These are phyloP conservation scores for Linderniella brevidens DNA, from an alignment of 257 asterid species.

Conservation along the genomic window DNA sequence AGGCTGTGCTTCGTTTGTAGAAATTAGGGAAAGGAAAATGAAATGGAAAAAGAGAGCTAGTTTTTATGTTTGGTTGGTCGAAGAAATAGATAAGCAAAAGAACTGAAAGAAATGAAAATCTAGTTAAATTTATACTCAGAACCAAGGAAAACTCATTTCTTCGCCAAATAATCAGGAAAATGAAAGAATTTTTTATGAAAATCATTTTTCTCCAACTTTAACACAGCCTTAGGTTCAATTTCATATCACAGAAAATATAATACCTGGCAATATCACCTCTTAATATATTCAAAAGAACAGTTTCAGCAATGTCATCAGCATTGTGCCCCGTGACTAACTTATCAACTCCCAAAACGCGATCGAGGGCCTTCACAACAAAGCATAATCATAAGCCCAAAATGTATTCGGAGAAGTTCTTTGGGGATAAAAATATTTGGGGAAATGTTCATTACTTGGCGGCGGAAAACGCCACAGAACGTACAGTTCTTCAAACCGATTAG, in stretches of 20 bases:
- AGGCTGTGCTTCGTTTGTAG: no score
- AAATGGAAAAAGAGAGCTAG: no score
- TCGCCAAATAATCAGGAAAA: no score
- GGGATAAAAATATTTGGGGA: not conserved
- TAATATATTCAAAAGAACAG: constrained; percentile 82
- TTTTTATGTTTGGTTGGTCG: no score
- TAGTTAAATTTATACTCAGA: no score
- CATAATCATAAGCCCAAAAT: not conserved
- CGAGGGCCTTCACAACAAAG: constrained; percentile 65
- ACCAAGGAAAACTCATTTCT: constrained; percentile 6
- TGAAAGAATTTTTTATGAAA: no score
- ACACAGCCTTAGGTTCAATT: not conserved
- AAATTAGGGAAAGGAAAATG: no score
- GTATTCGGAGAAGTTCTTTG: not conserved
- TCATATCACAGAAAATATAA: constrained; percentile 6
- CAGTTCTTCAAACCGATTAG: constrained; percentile 90
- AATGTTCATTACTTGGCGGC: constrained; percentile 66
- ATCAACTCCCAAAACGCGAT: constrained; percentile 92
- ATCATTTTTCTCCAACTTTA: no score
- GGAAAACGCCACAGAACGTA: constrained; percentile 96
- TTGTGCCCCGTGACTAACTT: constrained; percentile 95
- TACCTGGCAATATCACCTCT: constrained; percentile 99
- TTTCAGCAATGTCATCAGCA: constrained; percentile 97
- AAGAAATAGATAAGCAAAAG: no score
- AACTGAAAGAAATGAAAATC: no score